phyloP scores from a whole-genome alignment of 2,329 filamentous ascomycete genomes.

The Xylariaceae sp. region DNA sequence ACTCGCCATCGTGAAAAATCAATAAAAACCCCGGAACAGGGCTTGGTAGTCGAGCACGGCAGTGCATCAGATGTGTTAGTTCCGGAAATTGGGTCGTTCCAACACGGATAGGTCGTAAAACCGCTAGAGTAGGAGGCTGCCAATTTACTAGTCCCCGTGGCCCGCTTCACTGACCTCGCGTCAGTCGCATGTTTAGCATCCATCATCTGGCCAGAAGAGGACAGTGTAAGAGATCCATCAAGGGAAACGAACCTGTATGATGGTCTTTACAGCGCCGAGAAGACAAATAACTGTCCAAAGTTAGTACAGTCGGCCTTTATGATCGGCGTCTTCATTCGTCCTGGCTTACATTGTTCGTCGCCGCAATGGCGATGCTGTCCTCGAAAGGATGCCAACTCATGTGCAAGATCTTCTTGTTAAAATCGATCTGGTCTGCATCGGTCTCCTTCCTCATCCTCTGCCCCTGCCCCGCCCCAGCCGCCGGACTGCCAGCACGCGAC shows the following conservation, averaged over 20 bases:
- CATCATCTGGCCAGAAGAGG: background rate
- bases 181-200: no score
- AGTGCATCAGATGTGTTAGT: no score
- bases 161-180: no score
- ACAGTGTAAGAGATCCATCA: background rate
- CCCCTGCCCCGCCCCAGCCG: constrained; percentile 70
- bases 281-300: constrained; percentile 63
- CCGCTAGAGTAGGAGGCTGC: no score
- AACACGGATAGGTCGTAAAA: no score
- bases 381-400: constrained; percentile 99
- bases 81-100: no score
- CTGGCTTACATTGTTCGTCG: constrained; percentile 92
- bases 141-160: no score
- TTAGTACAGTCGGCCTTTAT: constrained; percentile 22
- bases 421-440: constrained; percentile 98
- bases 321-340: background rate
- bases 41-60: no score
- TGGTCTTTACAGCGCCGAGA: constrained; percentile 62
- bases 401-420: constrained; percentile 99
- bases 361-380: constrained; percentile 98
- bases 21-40: no score
- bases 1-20: no score
- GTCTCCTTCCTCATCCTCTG: constrained; percentile 98
- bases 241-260: constrained; percentile 1
- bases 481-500: constrained; percentile 84